Evolutionary conservation across 768 basidiomycete species (phyloP), one percentile per base, ranked within the genome.

Genomic region (Pholiota microspora): DNA sequence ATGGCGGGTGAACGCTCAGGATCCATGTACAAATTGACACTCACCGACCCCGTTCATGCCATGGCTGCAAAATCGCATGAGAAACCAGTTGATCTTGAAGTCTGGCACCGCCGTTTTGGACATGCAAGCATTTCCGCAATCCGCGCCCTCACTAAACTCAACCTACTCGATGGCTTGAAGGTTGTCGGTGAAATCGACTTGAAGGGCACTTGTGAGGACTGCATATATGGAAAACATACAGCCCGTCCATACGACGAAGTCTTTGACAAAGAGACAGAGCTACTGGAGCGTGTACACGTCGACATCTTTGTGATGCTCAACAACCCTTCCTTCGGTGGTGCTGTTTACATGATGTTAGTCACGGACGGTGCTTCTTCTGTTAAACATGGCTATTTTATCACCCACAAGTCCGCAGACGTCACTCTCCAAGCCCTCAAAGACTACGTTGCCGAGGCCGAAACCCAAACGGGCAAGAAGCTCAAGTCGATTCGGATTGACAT

Each of bases 241-340:
- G 5, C 34, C 1, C 45, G 57, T 3, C 68, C 61, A n/a, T 70
- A 63, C 32, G 64, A 69, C 31, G 59, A 63, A 25, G 50, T 35
- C 4, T 53, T 62, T 0, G 31, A 15, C 0, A 61, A 49, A 2
- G 63, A 67, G 42, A 55, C 34, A 0, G 58, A 62, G 10, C 28
- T 59, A 0, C 62, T 67, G 1, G 63, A 65, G n/a, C 45, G 56
- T 2, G 53, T 62, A 1, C 59, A 67, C 21, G 60, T 63, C 13
- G 64, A 71, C 45, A 28, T 71, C 0, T 71, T 58, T 61, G 64
- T 66, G n/a, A 68, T 64, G 6, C 32, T 63, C 0, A 51, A 60
- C 0, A 52, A 58, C 0, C 45, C 35, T 15, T 67, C 59, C 0
- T 40, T 49, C 0, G 61, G 63, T 6, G 64, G 64, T 0, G 53